Base-by-base conservation (phyloP, 2,329 filamentous ascomycete species). In the Talaromyces sp. region DNA sequence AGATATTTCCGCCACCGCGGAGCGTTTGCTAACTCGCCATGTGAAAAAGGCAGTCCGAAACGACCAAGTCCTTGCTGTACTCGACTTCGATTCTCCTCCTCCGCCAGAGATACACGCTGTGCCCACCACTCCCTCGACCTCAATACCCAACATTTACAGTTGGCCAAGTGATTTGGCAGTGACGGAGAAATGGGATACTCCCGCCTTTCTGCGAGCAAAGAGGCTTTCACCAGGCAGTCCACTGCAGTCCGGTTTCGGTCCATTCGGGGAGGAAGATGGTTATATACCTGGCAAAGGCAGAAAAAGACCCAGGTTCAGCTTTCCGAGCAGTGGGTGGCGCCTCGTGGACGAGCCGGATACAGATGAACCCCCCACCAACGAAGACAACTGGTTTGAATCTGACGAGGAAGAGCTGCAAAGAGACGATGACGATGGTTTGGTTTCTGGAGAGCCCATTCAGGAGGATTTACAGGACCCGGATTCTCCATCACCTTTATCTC, bases 201-300 rank as follows among this genome's bases (percentile, higher is more conserved):
- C 92, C 0, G 90, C 91, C 0, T 96, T 96, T 67, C 77, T 91
- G 22, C 93, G 90, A 72, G 83, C 88, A 58, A 83, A 85, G 15
- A 82, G 89, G 60, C 78, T 89, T 4, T 92, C 89, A 0, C 88
- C 88, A 60, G 88, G 88, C 1, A 85, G 86, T 0, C 75, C 89
- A 0, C 85, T 88, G 57, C 85, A 89, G 65, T 82, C 82, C 4
- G 82, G 81, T 1, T 82, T 86, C 64, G 87, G 92, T 67, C 84
- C 87, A 3, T 88, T 93, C 57, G 72, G 71, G 15, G 87, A 91
- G 62, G 89, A 90, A 28, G 86, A 90, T 72, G 84, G 84, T 1
- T 82, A 81, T 49, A 78, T 84, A 27, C 82, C 77, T 39, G 85
- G 84, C 5, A 85, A 81, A 68, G 85, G 85, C 30, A 87, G 85